These are phyloP conservation scores for Suhomyces kunorum DNA, from an alignment of 1,139 yeast species.

Conservation along the genomic window DNA sequence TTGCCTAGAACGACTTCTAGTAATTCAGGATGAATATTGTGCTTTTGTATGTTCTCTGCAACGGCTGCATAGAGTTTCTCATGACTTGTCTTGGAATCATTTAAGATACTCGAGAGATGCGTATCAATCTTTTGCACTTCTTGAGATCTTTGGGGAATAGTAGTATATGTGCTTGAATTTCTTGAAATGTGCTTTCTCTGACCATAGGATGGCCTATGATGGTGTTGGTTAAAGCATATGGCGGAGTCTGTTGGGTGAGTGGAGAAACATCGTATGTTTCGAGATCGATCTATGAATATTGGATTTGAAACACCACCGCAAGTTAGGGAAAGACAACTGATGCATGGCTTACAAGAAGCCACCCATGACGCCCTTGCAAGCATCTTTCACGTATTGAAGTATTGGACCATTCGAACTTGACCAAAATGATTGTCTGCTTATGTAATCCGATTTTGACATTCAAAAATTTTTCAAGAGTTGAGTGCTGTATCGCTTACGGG, in stretches of 20 bases:
- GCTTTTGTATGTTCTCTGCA: conserved; percentile 6
- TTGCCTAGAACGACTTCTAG: conserved; percentile 26
- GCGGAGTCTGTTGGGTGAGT: too few relatives aligned
- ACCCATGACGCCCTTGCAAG: not conserved
- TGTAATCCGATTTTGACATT: conserved; percentile 4
- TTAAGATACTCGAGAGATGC: not conserved
- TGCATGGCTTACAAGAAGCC: not conserved
- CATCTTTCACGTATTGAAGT: not conserved
- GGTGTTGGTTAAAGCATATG: too few relatives aligned
- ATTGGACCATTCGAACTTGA: conserved; percentile 2
- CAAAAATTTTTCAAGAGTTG: conserved; percentile 11
- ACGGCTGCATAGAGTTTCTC: conserved; percentile 12
- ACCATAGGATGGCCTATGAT: not conserved
- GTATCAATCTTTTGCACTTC: not conserved
- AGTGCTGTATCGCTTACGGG: not conserved
- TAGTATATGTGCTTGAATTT: not conserved
- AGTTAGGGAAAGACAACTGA: too few relatives aligned
- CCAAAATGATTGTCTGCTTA: not conserved
- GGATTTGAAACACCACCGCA: too few relatives aligned
- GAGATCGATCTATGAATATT: too few relatives aligned
- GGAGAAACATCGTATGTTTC: too few relatives aligned
- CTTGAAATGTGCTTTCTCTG: not conserved
- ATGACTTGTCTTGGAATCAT: conserved; percentile 3
- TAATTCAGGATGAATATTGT: conserved; percentile 12
- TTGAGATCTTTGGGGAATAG: not conserved